A percentile compares a stretch with the other conserved stretches of the same genome.
Conservation (phyloP, 192 early-diverging fungal genomes). For the Gaertneriomyces semiglobifer region DNA sequence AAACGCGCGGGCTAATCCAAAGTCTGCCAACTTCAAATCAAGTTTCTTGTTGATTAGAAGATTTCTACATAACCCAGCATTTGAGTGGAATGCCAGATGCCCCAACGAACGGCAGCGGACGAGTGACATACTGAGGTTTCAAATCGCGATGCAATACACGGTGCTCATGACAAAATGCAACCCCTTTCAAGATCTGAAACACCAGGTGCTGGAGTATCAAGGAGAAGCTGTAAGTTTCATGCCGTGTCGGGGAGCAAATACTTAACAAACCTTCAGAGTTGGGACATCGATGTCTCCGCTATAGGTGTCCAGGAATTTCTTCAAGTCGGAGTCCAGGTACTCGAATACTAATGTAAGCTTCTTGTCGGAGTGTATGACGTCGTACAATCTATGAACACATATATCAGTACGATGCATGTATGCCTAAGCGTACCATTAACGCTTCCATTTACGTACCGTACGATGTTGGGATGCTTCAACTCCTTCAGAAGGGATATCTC, state of each 20-base stretch:
- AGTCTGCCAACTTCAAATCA: constrained; percentile 71
- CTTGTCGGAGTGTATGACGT: constrained; percentile 96
- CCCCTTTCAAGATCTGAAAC: constrained; percentile 93
- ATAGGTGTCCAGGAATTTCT: constrained; percentile 91
- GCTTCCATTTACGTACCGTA: constrained; percentile 66
- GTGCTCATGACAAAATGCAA: constrained; percentile 95
- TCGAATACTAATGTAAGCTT: constrained; percentile 98
- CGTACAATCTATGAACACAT: constrained; percentile 69
- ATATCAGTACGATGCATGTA: constrained; percentile 50
- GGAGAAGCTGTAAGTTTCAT: constrained; percentile 10
- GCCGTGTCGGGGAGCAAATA: constrained; percentile 18
- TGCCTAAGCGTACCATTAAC: constrained; percentile 89
- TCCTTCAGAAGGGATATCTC: constrained; percentile 79
- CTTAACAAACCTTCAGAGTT: constrained; percentile 71
- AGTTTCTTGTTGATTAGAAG: constrained; percentile 88
- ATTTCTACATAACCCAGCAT: constrained; percentile 65
- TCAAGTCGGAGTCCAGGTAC: constrained; percentile 96
- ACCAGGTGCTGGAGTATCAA: constrained; percentile 68
- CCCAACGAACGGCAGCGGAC: constrained; percentile 52
- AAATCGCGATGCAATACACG: constrained; percentile 87
- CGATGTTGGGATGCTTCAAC: constrained; percentile 71
- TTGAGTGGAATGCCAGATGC: constrained; percentile 48
- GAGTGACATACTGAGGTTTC: constrained; percentile 60
- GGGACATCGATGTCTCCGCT: constrained; percentile 43
- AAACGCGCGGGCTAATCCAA: constrained; percentile 94